A percentile compares a stretch with the other conserved stretches of the same genome.
Evolutionary conservation across 805 yeast genomes (phyloP).

Genomic region (Metschnikowia colocasiae): DNA sequence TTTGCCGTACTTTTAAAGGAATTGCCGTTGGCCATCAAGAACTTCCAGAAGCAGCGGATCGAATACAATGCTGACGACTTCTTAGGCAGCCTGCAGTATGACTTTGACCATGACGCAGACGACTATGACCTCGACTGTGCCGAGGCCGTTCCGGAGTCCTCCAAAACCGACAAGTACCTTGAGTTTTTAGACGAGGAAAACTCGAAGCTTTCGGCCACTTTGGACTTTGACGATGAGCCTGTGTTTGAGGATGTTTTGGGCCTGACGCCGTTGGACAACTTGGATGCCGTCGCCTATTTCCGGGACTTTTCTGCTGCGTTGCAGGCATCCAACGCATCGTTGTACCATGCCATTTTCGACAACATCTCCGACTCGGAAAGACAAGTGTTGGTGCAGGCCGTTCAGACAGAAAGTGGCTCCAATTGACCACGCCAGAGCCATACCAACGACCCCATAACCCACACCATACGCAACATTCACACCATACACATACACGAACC

Average conservation of each 20-base stretch:
- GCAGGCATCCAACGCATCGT: slow-evolving; percentile 12
- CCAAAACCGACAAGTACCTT: slow-evolving; percentile 41
- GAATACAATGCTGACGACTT: slow-evolving; percentile 40
- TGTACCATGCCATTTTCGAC: slow-evolving; percentile 16
- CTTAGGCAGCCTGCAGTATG: slow-evolving; percentile 7
- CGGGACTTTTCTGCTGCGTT: slow-evolving; percentile 14
- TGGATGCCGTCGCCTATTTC: slow-evolving; percentile 16
- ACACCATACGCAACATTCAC: too few relatives aligned
- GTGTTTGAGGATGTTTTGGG: slow-evolving; percentile 25
- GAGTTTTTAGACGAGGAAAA: slow-evolving; percentile 47
- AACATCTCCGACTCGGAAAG: slow-evolving; percentile 14
- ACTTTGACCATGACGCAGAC: slow-evolving; percentile 12
- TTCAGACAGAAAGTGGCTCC: too few relatives aligned
- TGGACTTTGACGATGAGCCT: slow-evolving; percentile 22
- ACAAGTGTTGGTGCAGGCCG: slow-evolving; percentile 8
- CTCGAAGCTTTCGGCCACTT: slow-evolving; percentile 30
- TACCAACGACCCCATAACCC: too few relatives aligned
- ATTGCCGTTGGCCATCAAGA: slow-evolving; percentile 69
- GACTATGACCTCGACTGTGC: slow-evolving; percentile 22
- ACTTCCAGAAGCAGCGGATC: slow-evolving; percentile 59
- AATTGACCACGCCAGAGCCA: too few relatives aligned
- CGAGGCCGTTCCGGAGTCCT: slow-evolving; percentile 23
- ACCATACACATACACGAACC: too few relatives aligned
- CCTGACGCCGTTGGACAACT: slow-evolving; percentile 18
- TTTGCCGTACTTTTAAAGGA: slow-evolving; percentile 52